Evolutionary conservation across 2,329 filamentous ascomycete genomes (phyloP), one percentile per base, ranked within the genome.

Genomic region (Endothia cerciana): DNA sequence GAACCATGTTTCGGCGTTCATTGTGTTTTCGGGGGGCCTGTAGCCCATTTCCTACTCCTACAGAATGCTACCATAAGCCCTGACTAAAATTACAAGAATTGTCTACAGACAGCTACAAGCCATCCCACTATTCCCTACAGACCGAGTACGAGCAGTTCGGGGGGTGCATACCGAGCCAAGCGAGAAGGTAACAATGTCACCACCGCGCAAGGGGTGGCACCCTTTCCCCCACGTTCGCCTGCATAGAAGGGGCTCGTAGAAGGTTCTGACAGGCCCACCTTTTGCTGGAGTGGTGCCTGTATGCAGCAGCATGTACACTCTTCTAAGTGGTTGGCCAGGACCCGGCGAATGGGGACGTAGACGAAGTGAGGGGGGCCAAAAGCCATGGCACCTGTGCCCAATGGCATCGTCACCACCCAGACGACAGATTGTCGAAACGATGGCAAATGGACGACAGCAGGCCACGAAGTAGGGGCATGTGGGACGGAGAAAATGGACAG

Each of bases 191-290:
- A 28, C 5, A n/a, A 55, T 43, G 49, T 41, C 49, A 41, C n/a
- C 47, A 51, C 53, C 47, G 22, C 11, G 22, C 22, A 59, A 59
- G 53, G 60, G 60, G 45, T 55, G 60, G 66, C 53, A 59, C 55
- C 47, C 47, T 30, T n/a, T 33, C 53, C 66, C 66, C 66, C 66
- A 68, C 66, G 63, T 63, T 65, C 55, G 60, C 56, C 59, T 65
- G 66, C 63, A 65, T 65, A 62, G 61, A 58, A 63, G 56, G 57
- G 60, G 28, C 56, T 45, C 56, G 49, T 61, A 63, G 56, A 65
- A 63, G 63, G 60, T 61, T 63, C 60, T 68, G 55, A 65, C 63
- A 61, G 63, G 63, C 60, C 65, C 60, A 53, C 53, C 56, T 61
- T 58, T 55, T 56, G 28, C 55, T 55, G 53, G 45, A 62, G 49